phyloP scores from a whole-genome alignment of 805 yeast species.

The Yarrowia phangngaensis region DNA sequence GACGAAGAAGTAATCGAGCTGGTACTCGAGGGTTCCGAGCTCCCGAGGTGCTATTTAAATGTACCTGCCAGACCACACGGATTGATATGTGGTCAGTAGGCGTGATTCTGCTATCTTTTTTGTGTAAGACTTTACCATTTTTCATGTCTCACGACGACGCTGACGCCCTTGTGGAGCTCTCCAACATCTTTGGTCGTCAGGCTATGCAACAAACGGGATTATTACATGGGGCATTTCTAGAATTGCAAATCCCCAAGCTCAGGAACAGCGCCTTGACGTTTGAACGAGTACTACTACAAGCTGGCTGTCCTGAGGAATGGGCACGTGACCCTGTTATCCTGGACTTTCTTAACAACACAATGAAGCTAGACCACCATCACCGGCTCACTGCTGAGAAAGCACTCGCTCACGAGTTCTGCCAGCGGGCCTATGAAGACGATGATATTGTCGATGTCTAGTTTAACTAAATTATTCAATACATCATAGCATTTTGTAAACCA shows the following conservation, averaged over 20 bases:
- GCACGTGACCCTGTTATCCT: constrained; percentile 20
- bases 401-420: constrained; percentile 10
- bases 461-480: constrained; percentile 1
- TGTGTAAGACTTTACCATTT: constrained; percentile 81
- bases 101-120: constrained; percentile 71
- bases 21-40: constrained; percentile 95
- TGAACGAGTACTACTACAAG: constrained; percentile 33
- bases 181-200: constrained; percentile 71
- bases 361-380: constrained; percentile 12
- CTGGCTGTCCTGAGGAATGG: constrained; percentile 14
- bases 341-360: constrained; percentile 10
- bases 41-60: constrained; percentile 85
- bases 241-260: constrained; percentile 55
- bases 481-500: no score
- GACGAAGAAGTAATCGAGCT: constrained; percentile 92
- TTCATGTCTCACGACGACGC: constrained; percentile 91
- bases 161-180: constrained; percentile 83
- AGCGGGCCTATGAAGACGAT: constrained; percentile 18
- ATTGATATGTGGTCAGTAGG: constrained; percentile 94
- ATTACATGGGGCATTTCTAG: constrained; percentile 85
- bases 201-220: constrained; percentile 72
- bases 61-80: constrained; percentile 75
- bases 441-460: constrained; percentile 10
- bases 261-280: constrained; percentile 44
- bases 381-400: constrained; percentile 17